These are phyloP conservation scores for Lycium barbarum DNA, from an alignment of 257 asterid species.

Conservation along the genomic window DNA sequence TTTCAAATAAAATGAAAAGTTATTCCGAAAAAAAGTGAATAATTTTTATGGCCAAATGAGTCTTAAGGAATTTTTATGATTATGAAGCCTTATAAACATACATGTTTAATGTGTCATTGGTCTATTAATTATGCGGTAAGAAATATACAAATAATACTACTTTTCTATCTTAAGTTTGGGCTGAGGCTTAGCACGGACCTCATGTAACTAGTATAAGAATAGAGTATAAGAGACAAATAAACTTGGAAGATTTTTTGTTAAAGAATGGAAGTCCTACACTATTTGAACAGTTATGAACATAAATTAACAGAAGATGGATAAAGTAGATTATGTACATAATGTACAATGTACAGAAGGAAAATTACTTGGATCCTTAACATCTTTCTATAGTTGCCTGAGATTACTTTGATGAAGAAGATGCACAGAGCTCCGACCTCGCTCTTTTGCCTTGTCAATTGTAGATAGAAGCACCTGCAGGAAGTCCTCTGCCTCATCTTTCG, in stretches of 20 bases:
- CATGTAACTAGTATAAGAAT: neutral
- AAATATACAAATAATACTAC: too few relatives aligned
- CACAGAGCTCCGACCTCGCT: constrained; percentile 64
- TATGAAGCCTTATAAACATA: too few relatives aligned
- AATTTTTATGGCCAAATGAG: too few relatives aligned
- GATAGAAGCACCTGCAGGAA: constrained; percentile 61
- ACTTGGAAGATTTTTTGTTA: neutral
- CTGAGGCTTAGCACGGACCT: too few relatives aligned
- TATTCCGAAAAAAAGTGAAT: too few relatives aligned
- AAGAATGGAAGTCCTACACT: neutral
- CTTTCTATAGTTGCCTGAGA: constrained; percentile 44
- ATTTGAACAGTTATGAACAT: neutral
- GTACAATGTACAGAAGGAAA: constrained; percentile 1
- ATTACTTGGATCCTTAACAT: constrained; percentile 18
- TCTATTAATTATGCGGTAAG: too few relatives aligned
- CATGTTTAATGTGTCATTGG: too few relatives aligned
- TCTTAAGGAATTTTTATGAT: too few relatives aligned
- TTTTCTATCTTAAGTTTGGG: too few relatives aligned
- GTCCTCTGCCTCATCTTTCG: constrained; percentile 63
- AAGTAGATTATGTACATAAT: neutral
- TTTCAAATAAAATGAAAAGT: too few relatives aligned
- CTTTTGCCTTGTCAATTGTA: constrained; percentile 68
- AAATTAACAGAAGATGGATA: neutral
- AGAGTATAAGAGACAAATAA: neutral
- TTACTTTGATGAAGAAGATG: constrained; percentile 70